These are phyloP conservation scores for Musa itinerans DNA, from an alignment of 176 grass and related monocot species.

Conservation along the genomic window DNA sequence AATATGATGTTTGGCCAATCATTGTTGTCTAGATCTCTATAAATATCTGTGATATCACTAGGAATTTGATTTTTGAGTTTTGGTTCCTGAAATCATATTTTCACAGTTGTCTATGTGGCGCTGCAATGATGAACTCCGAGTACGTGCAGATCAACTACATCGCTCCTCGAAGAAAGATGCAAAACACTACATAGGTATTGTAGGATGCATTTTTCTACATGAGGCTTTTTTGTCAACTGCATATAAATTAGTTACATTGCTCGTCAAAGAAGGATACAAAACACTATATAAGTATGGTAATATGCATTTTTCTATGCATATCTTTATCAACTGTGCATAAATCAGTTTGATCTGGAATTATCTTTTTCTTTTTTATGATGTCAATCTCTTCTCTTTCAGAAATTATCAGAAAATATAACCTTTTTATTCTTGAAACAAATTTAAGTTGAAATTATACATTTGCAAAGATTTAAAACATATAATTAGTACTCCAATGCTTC, in stretches of 20 bases:
- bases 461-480: too few relatives aligned
- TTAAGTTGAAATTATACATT: too few relatives aligned
- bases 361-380: too few relatives aligned
- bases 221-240: constrained; percentile 11
- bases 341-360: too few relatives aligned
- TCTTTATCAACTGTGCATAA: too few relatives aligned
- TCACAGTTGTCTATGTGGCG: constrained; percentile 92
- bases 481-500: too few relatives aligned
- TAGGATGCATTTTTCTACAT: too few relatives aligned
- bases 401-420: too few relatives aligned
- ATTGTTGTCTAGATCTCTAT: background rate
- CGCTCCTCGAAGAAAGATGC: constrained; percentile 67
- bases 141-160: constrained; percentile 41
- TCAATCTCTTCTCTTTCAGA: too few relatives aligned
- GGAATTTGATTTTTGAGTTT: too few relatives aligned
- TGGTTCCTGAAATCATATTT: background rate
- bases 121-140: constrained; percentile 74
- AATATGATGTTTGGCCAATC: background rate
- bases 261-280: constrained; percentile 74
- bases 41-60: background rate
- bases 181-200: constrained; percentile 83
- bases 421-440: too few relatives aligned
- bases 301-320: background rate
- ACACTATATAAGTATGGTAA: constrained; percentile 62
- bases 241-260: constrained; percentile 34